Percentiles rank a stretch among this genome's conserved stretches.
Conservation (phyloP, 495 filamentous ascomycete genomes). For the Rusavskia elegans region DNA sequence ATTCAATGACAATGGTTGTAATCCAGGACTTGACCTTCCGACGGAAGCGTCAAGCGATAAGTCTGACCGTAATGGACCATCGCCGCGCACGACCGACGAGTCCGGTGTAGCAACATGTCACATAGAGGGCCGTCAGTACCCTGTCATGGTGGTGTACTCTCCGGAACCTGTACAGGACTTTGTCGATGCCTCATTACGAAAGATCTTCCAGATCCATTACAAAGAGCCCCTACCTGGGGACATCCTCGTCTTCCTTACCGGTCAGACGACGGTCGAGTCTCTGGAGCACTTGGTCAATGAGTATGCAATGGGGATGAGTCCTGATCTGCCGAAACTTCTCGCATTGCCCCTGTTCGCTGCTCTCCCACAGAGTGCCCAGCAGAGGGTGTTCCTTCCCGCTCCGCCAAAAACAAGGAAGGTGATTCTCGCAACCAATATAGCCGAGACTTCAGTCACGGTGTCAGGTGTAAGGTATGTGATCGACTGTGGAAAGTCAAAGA, state of each 20-base stretch:
- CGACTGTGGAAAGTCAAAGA: conserved; percentile 86
- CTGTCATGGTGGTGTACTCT: conserved; percentile 65
- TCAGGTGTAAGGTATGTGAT: conserved; percentile 83
- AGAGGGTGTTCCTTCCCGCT: conserved; percentile 66
- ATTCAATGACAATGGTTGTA: neutral
- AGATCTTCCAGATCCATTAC: conserved; percentile 78
- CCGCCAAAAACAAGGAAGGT: conserved; percentile 69
- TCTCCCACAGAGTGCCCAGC: conserved; percentile 61
- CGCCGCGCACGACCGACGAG: too few relatives aligned
- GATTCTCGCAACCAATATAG: conserved; percentile 90
- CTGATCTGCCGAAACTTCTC: conserved; percentile 57
- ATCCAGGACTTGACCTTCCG: neutral
- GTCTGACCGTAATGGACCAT: too few relatives aligned
- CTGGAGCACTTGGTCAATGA: conserved; percentile 70
- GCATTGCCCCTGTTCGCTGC: conserved; percentile 61
- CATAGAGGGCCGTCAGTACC: conserved; percentile 79
- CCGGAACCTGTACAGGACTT: conserved; percentile 67
- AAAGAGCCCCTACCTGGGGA: conserved; percentile 84
- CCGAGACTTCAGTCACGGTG: conserved; percentile 94
- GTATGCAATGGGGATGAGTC: conserved; percentile 50
- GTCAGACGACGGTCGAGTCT: conserved; percentile 81
- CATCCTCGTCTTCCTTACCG: conserved; percentile 83
- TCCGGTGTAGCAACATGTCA: conserved; percentile 37
- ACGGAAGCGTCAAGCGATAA: neutral
- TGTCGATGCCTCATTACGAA: conserved; percentile 63